Evolutionary conservation across 2,329 filamentous ascomycete species (phyloP), one percentile per base, ranked within the genome.

Genomic region (Colletotrichum lini): DNA sequence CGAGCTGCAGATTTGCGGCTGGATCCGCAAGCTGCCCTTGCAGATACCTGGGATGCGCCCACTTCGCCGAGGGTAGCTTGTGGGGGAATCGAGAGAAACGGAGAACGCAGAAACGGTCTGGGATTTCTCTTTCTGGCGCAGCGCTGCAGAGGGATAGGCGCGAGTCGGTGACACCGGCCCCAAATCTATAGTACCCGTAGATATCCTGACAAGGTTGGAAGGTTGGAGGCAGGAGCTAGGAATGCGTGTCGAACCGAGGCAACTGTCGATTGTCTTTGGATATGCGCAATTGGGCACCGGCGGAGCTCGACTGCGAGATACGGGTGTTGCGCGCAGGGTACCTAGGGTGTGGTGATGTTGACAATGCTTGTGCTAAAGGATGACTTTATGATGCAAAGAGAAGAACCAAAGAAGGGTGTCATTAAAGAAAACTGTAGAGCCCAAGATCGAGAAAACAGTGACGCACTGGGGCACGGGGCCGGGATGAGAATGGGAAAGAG

Each of bases 1-100:
- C 30, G 44, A 62, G 64, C 44, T 52, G 64, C 42, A 57, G 52
- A 62, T 67, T 53, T 26, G 57, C 64, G 64, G 64, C 64, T 68
- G 50, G 57, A 58, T 67, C 64, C 57, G 44, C 64, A 50, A 53
- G 64, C 64, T 70, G 57, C 44, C 67, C 68, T 57, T 67, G 64
- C 56, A 57, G 35, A 40, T 23, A n/a, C 47, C 67, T 26, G 38
- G 57, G 68, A 62, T 67, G 49, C 18, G 45, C 45, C 45, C 42
- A 47, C 49, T 58, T 56, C 38, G 53, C 30, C 26, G 30, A 21
- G 45, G 47, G 49, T 63, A 50, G 67, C 61, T 50, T 70, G 67
- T 66, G 47, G 62, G 56, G 56, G 58, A 26, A 23, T 15, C 18
- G 21, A 23, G 15, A 57, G 10, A 15, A 23, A 9, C n/a, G 16